Base-by-base conservation (phyloP, 2,329 filamentous ascomycete species). In the Rasamsonia emersonii region DNA sequence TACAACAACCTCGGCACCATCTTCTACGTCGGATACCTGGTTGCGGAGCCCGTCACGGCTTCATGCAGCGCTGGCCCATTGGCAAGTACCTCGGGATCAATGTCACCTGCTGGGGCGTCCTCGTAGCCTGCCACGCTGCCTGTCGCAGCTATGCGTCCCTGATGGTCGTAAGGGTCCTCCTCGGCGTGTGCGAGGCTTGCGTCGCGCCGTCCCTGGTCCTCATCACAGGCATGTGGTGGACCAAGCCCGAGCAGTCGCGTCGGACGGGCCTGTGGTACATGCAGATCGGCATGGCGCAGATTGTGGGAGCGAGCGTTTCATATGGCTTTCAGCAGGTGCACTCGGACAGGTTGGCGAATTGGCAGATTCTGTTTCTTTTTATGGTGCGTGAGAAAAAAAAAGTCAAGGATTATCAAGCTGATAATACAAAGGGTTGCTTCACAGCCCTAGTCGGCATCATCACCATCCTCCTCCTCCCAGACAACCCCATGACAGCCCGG, bases 401-500 rank as follows among this genome's bases (percentile, higher is more conserved):
- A n/a, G n/a, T n/a, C n/a, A n/a, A n/a, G n/a, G n/a, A 20, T 24
- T n/a, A 17, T n/a, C 19, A n/a, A 21, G 16, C 14, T 13, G 5
- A 5, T 21, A 4, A 17, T 24, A n/a, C 18, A 21, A 31, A 23
- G n/a, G 29, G 29, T 11, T 18, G 16, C 5, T 13, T 24, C 9
- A 31, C 29, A 3, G 17, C n/a, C 5, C 9, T 31, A 3, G 24
- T 19, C 20, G 18, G 17, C 5, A 10, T 68, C 2, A 79, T 78
- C 28, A 72, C 79, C 5, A 53, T 64, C 9, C 65, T 57, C 46
- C 74, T 66, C 54, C 67, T 79, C 56, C 75, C 75, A 1, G 77
- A 82, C 47, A 73, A 66, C 17, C 78, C 77, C 0, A 79, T 80
- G 72, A 65, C 72, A 4, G 77, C 77, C 9, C 75, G 76, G 50